phyloP scores from a whole-genome alignment of 1,139 yeast species.

The Saccharomyces hybrid region DNA sequence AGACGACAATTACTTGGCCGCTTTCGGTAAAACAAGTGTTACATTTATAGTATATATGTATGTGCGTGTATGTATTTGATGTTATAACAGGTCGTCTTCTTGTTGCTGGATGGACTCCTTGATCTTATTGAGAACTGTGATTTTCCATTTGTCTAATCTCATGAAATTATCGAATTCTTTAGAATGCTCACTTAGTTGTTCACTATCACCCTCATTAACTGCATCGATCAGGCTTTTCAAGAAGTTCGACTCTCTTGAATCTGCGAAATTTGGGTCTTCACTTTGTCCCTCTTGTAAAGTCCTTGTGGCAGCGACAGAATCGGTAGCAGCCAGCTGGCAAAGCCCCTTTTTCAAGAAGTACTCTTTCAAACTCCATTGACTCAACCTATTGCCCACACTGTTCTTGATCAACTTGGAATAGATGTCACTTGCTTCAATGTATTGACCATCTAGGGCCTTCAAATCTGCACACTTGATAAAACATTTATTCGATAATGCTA shows the following conservation, averaged over 20 bases:
- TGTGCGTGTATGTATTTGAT: background rate
- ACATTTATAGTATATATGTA: background rate
- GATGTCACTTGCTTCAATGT: constrained; percentile 62
- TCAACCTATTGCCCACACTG: constrained; percentile 63
- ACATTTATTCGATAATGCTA: constrained; percentile 82
- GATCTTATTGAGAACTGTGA: constrained; percentile 74
- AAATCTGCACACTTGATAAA: constrained; percentile 86
- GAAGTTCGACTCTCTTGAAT: constrained; percentile 72
- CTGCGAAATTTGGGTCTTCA: constrained; percentile 72
- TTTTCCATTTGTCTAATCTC: constrained; percentile 87
- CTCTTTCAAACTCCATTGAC: constrained; percentile 90
- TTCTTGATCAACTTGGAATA: constrained; percentile 74
- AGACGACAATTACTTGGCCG: background rate
- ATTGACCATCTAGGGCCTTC: constrained; percentile 67
- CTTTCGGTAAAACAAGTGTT: background rate
- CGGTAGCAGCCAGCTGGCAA: constrained; percentile 77
- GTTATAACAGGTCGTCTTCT: constrained; percentile 48
- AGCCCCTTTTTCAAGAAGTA: constrained; percentile 78
- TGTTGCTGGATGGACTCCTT: constrained; percentile 67
- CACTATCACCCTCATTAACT: constrained; percentile 72
- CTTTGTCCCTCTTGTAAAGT: constrained; percentile 54
- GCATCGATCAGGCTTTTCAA: constrained; percentile 59
- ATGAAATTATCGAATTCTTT: constrained; percentile 82
- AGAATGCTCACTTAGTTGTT: constrained; percentile 64
- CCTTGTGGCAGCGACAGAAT: constrained; percentile 76